Evolutionary conservation across 495 filamentous ascomycete genomes (phyloP), one percentile per base, ranked within the genome.

Genomic region (Lepidopterella palustris): DNA sequence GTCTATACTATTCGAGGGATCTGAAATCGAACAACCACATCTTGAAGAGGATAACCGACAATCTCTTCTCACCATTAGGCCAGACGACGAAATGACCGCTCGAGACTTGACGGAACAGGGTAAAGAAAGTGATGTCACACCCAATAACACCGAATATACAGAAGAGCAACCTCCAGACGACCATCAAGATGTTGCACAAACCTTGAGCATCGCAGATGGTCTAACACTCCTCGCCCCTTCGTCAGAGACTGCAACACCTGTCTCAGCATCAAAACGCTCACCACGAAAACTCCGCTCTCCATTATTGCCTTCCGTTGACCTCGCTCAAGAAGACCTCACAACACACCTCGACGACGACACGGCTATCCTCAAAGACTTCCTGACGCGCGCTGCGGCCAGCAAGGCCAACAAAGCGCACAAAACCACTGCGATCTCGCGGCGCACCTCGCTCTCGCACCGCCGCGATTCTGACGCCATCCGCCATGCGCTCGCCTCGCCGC

Each of bases 311-410:
- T 15, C 52, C 15, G 15, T 45, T 10, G 57, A 63, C 35, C 13
- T 39, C n/a, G 21, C 50, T 28, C 20, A 58, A 32, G 60, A 59
- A 28, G 49, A 58, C 26, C 32, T 53, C 48, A 60, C 66, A 39
- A 54, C 68, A 20, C 23, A 59, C 49, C 55, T 74, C 53, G 75
- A 79, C 60, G 80, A 83, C 52, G 82, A 86, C 71, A 80, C 82
- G 1, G 81, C 72, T 49, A 63, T 85, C 21, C 75, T 87, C 24
- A 83, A 82, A 61, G 79, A 80, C 51, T 87, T 86, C 64, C 71
- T 87, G 28, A 80, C 76, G 55, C 81, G 79, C 47, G 82, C 82
- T 15, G 79, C 80, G 56, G 79, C 82, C 9, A 85, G 77, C 63
- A 83, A 82, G 61, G 80, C 78, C 27, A 81, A 76, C 61, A 81